Conservation (phyloP, 345 rosid species). For the Kandelia obovata region DNA sequence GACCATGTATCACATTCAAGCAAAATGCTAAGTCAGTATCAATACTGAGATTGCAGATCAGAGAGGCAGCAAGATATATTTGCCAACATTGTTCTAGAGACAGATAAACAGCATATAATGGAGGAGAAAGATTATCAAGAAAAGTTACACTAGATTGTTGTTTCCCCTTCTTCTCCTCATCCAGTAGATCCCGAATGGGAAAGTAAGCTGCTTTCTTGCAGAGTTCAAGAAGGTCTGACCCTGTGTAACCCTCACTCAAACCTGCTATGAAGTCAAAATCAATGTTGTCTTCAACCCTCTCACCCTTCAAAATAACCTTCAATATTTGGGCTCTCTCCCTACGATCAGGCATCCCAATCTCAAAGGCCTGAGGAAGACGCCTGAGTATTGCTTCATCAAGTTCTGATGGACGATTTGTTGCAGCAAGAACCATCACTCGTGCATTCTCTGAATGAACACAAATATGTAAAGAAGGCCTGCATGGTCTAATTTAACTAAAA, state of each 20-base stretch:
- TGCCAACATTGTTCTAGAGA: neutral
- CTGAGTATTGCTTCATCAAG: conserved; percentile 96
- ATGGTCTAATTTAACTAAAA: neutral
- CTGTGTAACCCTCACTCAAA: conserved; percentile 78
- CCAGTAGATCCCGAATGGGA: conserved; percentile 74
- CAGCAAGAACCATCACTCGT: conserved; percentile 95
- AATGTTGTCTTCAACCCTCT: conserved; percentile 56
- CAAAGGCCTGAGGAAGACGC: conserved; percentile 95
- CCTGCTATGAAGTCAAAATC: conserved; percentile 68
- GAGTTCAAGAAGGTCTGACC: conserved; percentile 91
- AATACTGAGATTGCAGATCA: too few species aligned
- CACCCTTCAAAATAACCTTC: conserved; percentile 81
- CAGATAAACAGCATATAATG: neutral
- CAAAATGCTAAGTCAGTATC: too few species aligned
- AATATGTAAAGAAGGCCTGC: conserved; percentile 12
- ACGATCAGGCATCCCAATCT: conserved; percentile 84
- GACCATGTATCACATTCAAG: too few species aligned
- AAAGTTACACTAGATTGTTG: conserved; percentile 48
- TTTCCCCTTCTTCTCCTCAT: conserved; percentile 79
- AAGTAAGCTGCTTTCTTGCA: conserved; percentile 97
- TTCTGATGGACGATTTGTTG: conserved; percentile 96
- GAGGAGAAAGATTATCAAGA: neutral
- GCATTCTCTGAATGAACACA: conserved; percentile 57
- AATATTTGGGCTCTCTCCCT: conserved; percentile 71
- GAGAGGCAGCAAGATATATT: neutral